phyloP scores from a whole-genome alignment of 2,329 filamentous ascomycete genomes.

The Aspergillus intermedius region DNA sequence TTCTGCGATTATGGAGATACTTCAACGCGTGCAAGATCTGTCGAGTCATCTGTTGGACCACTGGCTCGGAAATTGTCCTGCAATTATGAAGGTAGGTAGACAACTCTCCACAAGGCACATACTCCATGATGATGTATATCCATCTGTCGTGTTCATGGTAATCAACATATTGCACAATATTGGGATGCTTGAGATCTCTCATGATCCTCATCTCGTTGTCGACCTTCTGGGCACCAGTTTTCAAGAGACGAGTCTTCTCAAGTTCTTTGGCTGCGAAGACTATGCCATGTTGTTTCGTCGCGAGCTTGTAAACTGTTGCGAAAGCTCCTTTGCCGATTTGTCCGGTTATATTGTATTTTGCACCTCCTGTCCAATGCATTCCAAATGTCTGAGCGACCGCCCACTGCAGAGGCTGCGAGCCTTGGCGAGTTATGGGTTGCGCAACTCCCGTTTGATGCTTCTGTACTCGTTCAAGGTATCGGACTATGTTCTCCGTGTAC shows the following conservation, averaged over 20 bases:
- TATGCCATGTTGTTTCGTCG: slow-evolving; percentile 73
- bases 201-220: slow-evolving; percentile 98
- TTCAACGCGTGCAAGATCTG: slow-evolving; percentile 69
- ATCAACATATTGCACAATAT: slow-evolving; percentile 88
- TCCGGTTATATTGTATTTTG: slow-evolving; percentile 74
- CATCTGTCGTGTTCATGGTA: slow-evolving; percentile 74
- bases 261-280: slow-evolving; percentile 91
- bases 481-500: slow-evolving; percentile 63
- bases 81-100: slow-evolving; percentile 62
- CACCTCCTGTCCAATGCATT: slow-evolving; percentile 75
- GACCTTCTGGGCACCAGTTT: slow-evolving; percentile 84
- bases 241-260: slow-evolving; percentile 87
- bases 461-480: slow-evolving; percentile 51
- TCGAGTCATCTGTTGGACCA: slow-evolving; percentile 63
- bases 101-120: slow-evolving; percentile 73
- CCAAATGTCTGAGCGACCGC: slow-evolving; percentile 45
- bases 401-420: slow-evolving; percentile 26
- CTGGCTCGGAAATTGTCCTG: slow-evolving; percentile 58
- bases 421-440: slow-evolving; percentile 18
- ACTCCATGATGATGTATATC: slow-evolving; percentile 97
- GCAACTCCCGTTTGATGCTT: slow-evolving; percentile 15
- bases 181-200: slow-evolving; percentile 72
- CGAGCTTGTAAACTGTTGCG: slow-evolving; percentile 85
- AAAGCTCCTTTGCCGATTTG: slow-evolving; percentile 90
- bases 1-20: slow-evolving; percentile 80